Evolutionary conservation across 108 stramenopile genomes (phyloP), one percentile per base, ranked within the genome.

Genomic region (Thalassiosira profunda): DNA sequence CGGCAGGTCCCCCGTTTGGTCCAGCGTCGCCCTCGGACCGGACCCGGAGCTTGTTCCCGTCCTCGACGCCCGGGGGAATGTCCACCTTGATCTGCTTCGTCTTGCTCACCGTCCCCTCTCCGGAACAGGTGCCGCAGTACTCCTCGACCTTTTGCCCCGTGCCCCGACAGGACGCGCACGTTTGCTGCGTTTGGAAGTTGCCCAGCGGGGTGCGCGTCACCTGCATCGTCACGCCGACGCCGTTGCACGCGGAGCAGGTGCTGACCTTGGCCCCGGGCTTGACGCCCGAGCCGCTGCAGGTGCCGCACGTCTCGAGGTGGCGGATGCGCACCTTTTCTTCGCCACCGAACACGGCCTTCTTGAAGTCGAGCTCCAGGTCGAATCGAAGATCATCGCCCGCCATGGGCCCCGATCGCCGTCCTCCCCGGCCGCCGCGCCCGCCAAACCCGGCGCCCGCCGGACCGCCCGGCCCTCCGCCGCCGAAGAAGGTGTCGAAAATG

Each of bases 21-120:
- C 97, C 98, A 9, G 97, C 96, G 68, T 98, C 97, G 64, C 98
- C 98, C 82, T 98, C 98, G 4, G 90, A 91, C 48, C 94, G 85
- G 4, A 99, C 97, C 48, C 97, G 87, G 20, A 99, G 89, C 76
- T 95, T 95, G 80, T 96, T 97, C 45, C 98, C 98, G 66, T 94
- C 89, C 72, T 98, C 97, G 21, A 99, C 96, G 48, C 98, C 98
- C 20, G 96, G 77, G 14, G 98, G 98, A 38, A 99, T 86, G 49
- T 90, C 94, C 35, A 99, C 95, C 87, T 95, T 95, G 58, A 99
- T 95, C 80, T 97, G 95, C 73, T 97, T 97, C 20, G 96, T 88
- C 82, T 97, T 96, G 67, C 88, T 86, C 45, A 74, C 74, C 41
- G 93, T 80, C n/a, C 97, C 97, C 68, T 97, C 87, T 25, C 98